Conservation (phyloP, 371 early-diverging fungal genomes). For the Mortierella sp. region DNA sequence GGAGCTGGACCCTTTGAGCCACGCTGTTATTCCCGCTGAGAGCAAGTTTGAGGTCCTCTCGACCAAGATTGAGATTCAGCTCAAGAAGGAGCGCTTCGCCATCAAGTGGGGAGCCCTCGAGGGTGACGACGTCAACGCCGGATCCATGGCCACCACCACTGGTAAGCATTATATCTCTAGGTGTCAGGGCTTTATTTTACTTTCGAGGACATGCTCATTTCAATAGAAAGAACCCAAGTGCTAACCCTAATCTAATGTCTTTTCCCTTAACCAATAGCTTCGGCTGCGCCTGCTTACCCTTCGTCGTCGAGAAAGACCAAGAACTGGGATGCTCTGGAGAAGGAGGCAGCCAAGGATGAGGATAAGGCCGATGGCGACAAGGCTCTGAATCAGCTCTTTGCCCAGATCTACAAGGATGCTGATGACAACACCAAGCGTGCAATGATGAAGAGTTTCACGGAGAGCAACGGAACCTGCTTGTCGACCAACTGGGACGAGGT, state of each 20-base stretch:
- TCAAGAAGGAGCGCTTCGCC: conserved; percentile 83
- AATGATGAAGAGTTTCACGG: conserved; percentile 98
- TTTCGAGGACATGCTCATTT: background rate
- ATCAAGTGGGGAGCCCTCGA: conserved; percentile 87
- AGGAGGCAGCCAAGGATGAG: conserved; percentile 75
- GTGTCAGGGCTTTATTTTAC: background rate
- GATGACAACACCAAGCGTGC: conserved; percentile 94
- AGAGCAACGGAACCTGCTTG: conserved; percentile 95
- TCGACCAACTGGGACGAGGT: conserved; percentile 98
- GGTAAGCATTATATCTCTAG: conserved; percentile 6
- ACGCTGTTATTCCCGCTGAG: conserved; percentile 80
- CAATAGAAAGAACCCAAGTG: background rate
- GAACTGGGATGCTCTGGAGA: conserved; percentile 88
- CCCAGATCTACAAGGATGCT: conserved; percentile 93
- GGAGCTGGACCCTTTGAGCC: conserved; percentile 87
- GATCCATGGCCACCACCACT: conserved; percentile 48
- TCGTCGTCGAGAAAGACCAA: conserved; percentile 63
- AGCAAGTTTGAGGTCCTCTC: conserved; percentile 79
- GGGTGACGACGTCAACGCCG: conserved; percentile 70
- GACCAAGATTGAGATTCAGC: conserved; percentile 94
- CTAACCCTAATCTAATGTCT: background rate
- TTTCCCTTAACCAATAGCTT: background rate
- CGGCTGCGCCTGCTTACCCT: conserved; percentile 57
- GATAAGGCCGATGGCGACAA: conserved; percentile 91
- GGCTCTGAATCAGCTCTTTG: conserved; percentile 93